Evolutionary conservation across 169 alveolate species (phyloP).

Genomic region (Plasmodium inui): DNA sequence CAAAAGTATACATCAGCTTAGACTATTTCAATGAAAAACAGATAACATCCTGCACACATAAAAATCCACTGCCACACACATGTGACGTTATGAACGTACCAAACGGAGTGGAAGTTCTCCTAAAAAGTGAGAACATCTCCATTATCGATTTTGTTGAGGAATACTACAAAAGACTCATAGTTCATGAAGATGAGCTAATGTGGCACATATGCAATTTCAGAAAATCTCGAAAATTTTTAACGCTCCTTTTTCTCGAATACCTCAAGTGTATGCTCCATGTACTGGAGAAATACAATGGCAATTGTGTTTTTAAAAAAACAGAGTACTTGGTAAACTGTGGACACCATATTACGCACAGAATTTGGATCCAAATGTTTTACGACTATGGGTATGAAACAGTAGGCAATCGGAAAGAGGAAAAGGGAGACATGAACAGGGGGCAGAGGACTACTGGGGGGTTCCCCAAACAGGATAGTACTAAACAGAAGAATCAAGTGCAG

Average conservation of each 20-base stretch:
- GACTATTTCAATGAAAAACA: conserved; percentile 80
- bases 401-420: background rate
- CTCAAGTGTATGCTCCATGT: conserved; percentile 61
- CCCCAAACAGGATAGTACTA: background rate
- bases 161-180: conserved; percentile 79
- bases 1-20: conserved; percentile 77
- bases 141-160: conserved; percentile 81
- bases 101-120: conserved; percentile 72
- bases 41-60: conserved; percentile 81
- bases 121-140: conserved; percentile 76
- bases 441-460: background rate
- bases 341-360: conserved; percentile 84
- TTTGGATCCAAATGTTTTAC: conserved; percentile 84
- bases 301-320: conserved; percentile 76
- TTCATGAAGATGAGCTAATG: conserved; percentile 77
- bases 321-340: conserved; percentile 84
- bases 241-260: conserved; percentile 58
- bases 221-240: conserved; percentile 31
- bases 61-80: conserved; percentile 84
- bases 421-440: conserved; percentile 14
- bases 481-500: background rate
- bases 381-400: conserved; percentile 79
- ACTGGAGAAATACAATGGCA: conserved; percentile 43
- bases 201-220: conserved; percentile 59
- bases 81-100: conserved; percentile 76